A percentile compares a stretch with the other conserved stretches of the same genome.
Evolutionary conservation across 106 monocot species (phyloP).

Genomic region (Iris macrosiphon): DNA sequence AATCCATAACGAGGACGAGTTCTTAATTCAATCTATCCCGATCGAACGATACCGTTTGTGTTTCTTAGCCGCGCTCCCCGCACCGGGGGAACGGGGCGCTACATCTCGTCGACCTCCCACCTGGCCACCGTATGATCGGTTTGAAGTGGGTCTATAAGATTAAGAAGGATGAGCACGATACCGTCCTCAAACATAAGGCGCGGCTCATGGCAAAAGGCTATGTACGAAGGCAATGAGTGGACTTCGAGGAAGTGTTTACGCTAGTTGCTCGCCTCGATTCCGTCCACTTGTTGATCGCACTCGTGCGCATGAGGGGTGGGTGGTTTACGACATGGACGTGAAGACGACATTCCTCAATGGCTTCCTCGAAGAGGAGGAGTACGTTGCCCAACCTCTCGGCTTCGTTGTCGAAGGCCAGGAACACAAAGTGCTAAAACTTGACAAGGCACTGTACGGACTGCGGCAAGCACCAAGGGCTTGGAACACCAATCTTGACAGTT

Average conservation of each 20-base stretch:
- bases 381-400: not conserved
- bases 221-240: not conserved
- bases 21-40: too few relatives aligned
- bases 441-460: not conserved
- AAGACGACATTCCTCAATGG: constrained; percentile 1
- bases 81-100: too few relatives aligned
- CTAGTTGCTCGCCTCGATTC: not conserved
- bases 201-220: too few relatives aligned
- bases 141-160: too few relatives aligned
- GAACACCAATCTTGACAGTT: not conserved
- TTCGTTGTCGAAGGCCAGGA: not conserved
- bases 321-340: not conserved
- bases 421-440: not conserved
- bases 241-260: not conserved
- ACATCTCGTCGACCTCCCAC: too few relatives aligned
- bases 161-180: too few relatives aligned
- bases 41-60: too few relatives aligned
- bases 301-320: not conserved
- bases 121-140: too few relatives aligned
- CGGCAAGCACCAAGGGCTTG: not conserved
- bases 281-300: not conserved
- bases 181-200: too few relatives aligned
- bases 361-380: not conserved
- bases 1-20: too few relatives aligned
- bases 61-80: too few relatives aligned